Percentiles rank a stretch among this genome's conserved stretches.
These are phyloP conservation scores for Rhynchospora pubera DNA, from an alignment of 176 grass and related monocot species.

Conservation along the genomic window DNA sequence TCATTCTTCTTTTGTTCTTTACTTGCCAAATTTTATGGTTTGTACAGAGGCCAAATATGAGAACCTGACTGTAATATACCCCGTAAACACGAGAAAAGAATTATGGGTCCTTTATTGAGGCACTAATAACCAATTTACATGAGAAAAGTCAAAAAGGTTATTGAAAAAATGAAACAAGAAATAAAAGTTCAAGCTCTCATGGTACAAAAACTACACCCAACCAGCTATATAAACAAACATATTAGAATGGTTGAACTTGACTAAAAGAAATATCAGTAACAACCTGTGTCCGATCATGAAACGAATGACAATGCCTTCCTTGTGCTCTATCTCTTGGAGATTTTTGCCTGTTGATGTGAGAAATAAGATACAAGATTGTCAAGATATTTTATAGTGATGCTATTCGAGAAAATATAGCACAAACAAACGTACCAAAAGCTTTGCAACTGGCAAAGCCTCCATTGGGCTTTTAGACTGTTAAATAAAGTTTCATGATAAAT, in stretches of 20 bases:
- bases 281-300: constrained; percentile 86
- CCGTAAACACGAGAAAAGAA: neutral
- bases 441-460: constrained; percentile 3
- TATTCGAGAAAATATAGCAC: neutral
- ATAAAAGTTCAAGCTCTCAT: no score
- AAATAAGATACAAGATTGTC: neutral
- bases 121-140: no score
- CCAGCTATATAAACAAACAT: neutral
- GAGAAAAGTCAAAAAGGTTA: no score
- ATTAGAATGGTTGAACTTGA: neutral
- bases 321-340: constrained; percentile 45
- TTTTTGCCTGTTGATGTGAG: constrained; percentile 18
- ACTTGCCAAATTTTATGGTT: neutral
- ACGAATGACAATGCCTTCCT: constrained; percentile 57
- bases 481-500: neutral
- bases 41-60: no score
- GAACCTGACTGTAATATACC: neutral
- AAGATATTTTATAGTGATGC: neutral
- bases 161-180: no score
- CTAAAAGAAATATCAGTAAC: neutral
- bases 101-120: no score
- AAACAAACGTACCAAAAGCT: neutral
- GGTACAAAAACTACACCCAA: no score
- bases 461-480: neutral
- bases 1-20: neutral